A percentile compares a stretch with the other conserved stretches of the same genome.
Conservation (phyloP, 2,329 filamentous ascomycete genomes). For the Colletotrichum lini region DNA sequence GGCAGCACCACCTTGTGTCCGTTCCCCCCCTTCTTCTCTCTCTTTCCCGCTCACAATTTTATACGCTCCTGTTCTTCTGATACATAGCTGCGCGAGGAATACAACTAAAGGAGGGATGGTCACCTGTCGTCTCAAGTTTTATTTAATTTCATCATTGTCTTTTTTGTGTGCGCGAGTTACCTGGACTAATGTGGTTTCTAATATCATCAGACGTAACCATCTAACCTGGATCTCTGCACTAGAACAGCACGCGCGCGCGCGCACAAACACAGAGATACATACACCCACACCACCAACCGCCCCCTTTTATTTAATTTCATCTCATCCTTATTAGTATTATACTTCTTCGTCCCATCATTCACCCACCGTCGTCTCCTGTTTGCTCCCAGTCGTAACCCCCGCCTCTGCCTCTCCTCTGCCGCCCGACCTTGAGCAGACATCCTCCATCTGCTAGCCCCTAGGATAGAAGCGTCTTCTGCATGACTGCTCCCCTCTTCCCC, state of each 20-base stretch:
- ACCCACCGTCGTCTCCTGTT: neutral
- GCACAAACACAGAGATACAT: slow-evolving; percentile 2
- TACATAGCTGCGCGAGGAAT: slow-evolving; percentile 17
- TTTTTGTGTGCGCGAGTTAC: slow-evolving; percentile 26
- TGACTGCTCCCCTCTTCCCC: neutral
- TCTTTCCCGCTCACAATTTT: slow-evolving; percentile 22
- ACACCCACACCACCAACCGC: slow-evolving; percentile 14
- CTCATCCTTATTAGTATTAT: neutral
- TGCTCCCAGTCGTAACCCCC: neutral
- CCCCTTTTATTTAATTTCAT: neutral
- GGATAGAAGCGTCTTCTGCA: neutral
- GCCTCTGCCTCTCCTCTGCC: slow-evolving; percentile 9
- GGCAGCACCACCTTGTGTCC: slow-evolving; percentile 18
- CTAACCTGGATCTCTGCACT: slow-evolving; percentile 27
- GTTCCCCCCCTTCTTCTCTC: slow-evolving; percentile 20
- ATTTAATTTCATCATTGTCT: slow-evolving; percentile 2
- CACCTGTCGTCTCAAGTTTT: slow-evolving; percentile 25
- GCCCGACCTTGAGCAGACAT: neutral
- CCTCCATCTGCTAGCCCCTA: neutral
- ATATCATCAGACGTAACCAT: slow-evolving; percentile 31
- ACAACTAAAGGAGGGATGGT: slow-evolving; percentile 9
- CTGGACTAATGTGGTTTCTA: slow-evolving; percentile 17
- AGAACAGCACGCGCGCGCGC: slow-evolving; percentile 14
- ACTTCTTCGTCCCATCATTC: neutral
- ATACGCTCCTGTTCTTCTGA: slow-evolving; percentile 11